Evolutionary conservation across 805 yeast genomes (phyloP).

Genomic region (Metschnikowia chrysomelidarum): DNA sequence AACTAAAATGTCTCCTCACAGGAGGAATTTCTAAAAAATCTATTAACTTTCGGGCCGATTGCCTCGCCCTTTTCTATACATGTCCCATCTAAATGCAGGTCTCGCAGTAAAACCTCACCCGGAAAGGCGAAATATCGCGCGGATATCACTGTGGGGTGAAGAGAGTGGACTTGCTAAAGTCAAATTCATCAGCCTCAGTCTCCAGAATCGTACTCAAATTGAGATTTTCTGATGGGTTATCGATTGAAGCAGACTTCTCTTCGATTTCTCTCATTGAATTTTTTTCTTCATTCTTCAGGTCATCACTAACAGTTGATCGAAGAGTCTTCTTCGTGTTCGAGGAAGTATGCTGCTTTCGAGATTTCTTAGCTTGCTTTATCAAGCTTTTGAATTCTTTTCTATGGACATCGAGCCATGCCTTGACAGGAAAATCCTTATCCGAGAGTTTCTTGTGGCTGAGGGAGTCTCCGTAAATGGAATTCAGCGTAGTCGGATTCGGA

Average conservation of each 20-base stretch:
- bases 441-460: conserved; percentile 33
- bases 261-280: not conserved
- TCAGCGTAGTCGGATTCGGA: conserved; percentile 9
- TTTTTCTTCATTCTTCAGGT: no score
- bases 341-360: conserved; percentile 5
- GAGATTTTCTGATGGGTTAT: not conserved
- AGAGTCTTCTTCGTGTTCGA: not conserved
- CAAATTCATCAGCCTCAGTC: conserved; percentile 7
- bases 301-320: not conserved
- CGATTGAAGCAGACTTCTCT: not conserved
- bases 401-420: conserved; percentile 42
- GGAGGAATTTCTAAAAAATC: no score
- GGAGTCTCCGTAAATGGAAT: conserved; percentile 21
- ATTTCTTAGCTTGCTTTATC: conserved; percentile 32
- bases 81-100: no score
- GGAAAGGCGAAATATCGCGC: conserved; percentile 9
- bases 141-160: conserved; percentile 12
- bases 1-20: no score
- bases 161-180: conserved; percentile 12
- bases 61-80: no score
- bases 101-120: not conserved
- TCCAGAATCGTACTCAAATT: not conserved
- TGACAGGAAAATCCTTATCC: conserved; percentile 47
- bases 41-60: no score
- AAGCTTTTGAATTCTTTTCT: conserved; percentile 39